Conservation (phyloP, 2,329 filamentous ascomycete genomes). For the Mycocentrospora acerina region DNA sequence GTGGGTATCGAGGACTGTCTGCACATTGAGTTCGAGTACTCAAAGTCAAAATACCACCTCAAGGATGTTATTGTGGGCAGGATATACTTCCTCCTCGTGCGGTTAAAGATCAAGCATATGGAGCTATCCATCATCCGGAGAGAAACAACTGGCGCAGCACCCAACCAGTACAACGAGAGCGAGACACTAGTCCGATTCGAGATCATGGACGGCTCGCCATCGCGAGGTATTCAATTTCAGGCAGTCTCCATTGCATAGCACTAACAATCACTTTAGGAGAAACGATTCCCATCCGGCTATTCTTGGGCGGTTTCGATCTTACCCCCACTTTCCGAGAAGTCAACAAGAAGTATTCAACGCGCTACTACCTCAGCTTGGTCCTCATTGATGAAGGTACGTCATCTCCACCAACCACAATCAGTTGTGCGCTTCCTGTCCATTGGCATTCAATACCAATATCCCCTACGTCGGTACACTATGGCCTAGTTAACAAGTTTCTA, state of each 20-base stretch:
- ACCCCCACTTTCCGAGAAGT: conserved; percentile 98
- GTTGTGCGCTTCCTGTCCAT: too few species aligned
- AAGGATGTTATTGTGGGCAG: conserved; percentile 98
- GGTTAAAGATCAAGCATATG: conserved; percentile 99
- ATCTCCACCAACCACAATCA: too few species aligned
- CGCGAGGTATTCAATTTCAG: conserved; percentile 64
- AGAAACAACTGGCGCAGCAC: conserved; percentile 93
- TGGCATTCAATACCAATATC: too few species aligned
- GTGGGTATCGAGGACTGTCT: conserved; percentile 98
- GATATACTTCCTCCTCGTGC: conserved; percentile 96
- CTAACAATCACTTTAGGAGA: conserved; percentile 57
- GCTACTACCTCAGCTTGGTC: conserved; percentile 95
- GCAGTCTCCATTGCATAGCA: background rate
- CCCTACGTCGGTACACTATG: background rate
- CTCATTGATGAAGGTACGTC: conserved; percentile 83
- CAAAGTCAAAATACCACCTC: conserved; percentile 97
- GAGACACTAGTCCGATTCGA: conserved; percentile 97
- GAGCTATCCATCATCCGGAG: conserved; percentile 95
- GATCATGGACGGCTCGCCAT: conserved; percentile 99
- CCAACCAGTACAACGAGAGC: conserved; percentile 99
- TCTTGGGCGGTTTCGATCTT: conserved; percentile 95
- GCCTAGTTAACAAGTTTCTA: conserved; percentile 41
- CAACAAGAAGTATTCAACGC: conserved; percentile 99
- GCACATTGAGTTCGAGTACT: conserved; percentile 99
- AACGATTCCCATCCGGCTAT: conserved; percentile 94